These are phyloP conservation scores for Pleomassaria siparia DNA, from an alignment of 2,329 filamentous ascomycete genomes.

Conservation along the genomic window DNA sequence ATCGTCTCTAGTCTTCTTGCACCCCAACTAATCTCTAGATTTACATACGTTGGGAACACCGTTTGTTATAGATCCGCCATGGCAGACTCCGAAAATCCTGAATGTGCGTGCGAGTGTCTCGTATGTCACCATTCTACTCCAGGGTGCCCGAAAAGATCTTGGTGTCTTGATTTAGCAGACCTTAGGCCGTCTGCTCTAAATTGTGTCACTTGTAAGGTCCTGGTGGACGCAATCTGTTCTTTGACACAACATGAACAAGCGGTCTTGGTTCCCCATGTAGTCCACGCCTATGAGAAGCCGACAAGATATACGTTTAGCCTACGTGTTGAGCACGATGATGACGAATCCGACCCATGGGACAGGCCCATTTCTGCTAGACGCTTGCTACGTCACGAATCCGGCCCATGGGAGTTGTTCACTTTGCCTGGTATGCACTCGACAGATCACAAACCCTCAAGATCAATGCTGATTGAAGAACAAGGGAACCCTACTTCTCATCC, in stretches of 20 bases:
- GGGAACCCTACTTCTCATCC: neutral
- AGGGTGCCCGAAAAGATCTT: neutral
- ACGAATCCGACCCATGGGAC: neutral
- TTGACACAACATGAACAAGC: neutral
- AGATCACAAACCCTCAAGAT: neutral
- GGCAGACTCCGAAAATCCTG: neutral
- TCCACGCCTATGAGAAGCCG: neutral
- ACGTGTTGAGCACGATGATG: neutral
- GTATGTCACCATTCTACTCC: neutral
- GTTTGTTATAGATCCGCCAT: neutral
- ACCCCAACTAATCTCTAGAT: neutral
- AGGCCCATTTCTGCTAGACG: neutral
- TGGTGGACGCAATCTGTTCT: neutral
- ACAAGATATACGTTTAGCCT: neutral
- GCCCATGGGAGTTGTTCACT: neutral
- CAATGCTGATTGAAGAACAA: neutral
- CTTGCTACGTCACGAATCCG: neutral
- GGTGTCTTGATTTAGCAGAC: neutral
- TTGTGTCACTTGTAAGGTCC: neutral
- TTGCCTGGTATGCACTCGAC: neutral
- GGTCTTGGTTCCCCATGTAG: neutral
- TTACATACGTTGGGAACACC: neutral
- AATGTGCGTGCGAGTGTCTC: neutral
- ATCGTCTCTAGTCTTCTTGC: neutral
- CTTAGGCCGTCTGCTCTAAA: neutral